Percentiles rank a stretch among this genome's conserved stretches.
Evolutionary conservation across 2,329 filamentous ascomycete species (phyloP).

Genomic region (Alternaria arbusti): DNA sequence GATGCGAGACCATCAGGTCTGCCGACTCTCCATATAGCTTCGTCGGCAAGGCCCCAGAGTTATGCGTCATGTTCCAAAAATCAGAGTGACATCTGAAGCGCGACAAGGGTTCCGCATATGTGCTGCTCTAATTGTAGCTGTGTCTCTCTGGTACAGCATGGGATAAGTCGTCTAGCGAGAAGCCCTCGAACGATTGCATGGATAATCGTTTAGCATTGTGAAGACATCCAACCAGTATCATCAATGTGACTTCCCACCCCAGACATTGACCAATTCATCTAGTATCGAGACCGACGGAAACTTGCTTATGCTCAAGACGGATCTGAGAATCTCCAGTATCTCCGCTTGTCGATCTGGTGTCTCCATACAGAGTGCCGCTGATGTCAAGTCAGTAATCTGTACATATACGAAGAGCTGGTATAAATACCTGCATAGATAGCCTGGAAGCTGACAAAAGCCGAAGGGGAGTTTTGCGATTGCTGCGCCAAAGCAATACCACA

Average conservation of each 20-base stretch:
- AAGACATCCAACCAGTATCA: neutral
- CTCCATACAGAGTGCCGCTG: conserved; percentile 30
- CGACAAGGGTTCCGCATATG: neutral
- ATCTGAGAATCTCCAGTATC: conserved; percentile 22
- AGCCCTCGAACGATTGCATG: neutral
- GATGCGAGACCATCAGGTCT: conserved; percentile 2
- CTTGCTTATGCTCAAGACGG: conserved; percentile 28
- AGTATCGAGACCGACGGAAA: conserved; percentile 37
- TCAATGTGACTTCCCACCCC: conserved; percentile 42
- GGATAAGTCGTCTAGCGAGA: neutral
- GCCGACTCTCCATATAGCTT: neutral
- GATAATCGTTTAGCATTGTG: neutral
- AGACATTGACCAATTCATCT: conserved; percentile 33
- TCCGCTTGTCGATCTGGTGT: conserved; percentile 26
- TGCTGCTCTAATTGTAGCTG: neutral
- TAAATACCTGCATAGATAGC: conserved; percentile 40
- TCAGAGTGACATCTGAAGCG: neutral
- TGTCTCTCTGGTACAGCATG: neutral
- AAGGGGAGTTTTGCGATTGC: conserved; percentile 34
- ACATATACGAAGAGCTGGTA: neutral
- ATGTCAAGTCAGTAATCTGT: neutral
- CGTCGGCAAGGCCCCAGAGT: neutral
- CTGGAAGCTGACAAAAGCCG: conserved; percentile 39
- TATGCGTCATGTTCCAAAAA: neutral
- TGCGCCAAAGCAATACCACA: conserved; percentile 58